Evolutionary conservation across 1,284 basidiomycete genomes (phyloP), one percentile per base, ranked within the genome.

Genomic region (Phellopilus nigrolimitatus): DNA sequence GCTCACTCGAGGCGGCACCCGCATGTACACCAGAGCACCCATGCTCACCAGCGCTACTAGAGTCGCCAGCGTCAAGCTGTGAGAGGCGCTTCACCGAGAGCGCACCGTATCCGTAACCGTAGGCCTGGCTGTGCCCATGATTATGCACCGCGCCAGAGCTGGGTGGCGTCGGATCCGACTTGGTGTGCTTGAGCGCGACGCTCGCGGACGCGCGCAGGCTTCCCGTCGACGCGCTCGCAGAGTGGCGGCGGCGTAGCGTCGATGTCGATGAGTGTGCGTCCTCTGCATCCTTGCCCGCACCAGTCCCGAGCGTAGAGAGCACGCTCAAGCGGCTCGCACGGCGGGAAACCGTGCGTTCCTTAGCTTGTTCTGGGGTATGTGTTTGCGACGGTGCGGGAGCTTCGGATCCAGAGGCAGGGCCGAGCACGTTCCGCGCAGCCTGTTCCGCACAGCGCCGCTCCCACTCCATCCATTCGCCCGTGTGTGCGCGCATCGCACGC

Each of bases 391-490:
- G 6, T 2, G 31, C 31, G 10, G 31, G 31, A 33, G n/a, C n/a
- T n/a, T 3, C n/a, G 31, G 31, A n/a, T n/a, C n/a, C n/a, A n/a
- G n/a, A n/a, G n/a, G n/a, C n/a, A n/a, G 31, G 31, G 31, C 31
- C 6, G 31, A 9, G 6, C 31, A 7, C 48, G 15, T 17, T 15
- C 30, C 25, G 48, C 17, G 30, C 31, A 0, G 47, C 46, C 22
- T 15, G 33, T 19, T 49, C 33, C 13, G 52, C 44, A 60, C 85
- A 95, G 9, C 78, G 80, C 49, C 84, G 80, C 62, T 95, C 93
- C 61, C 85, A 95, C 8, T 77, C 72, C 27, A 87, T 83, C 83
- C 91, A 94, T 61, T 93, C 90, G 0, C 75, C 60, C 1, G 80
- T 72, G 62, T 78, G 71, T 36, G 75, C 75, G 47, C 78, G 72